Base-by-base conservation (phyloP, 2,329 filamentous ascomycete genomes). In the Clonostachys sp. region DNA sequence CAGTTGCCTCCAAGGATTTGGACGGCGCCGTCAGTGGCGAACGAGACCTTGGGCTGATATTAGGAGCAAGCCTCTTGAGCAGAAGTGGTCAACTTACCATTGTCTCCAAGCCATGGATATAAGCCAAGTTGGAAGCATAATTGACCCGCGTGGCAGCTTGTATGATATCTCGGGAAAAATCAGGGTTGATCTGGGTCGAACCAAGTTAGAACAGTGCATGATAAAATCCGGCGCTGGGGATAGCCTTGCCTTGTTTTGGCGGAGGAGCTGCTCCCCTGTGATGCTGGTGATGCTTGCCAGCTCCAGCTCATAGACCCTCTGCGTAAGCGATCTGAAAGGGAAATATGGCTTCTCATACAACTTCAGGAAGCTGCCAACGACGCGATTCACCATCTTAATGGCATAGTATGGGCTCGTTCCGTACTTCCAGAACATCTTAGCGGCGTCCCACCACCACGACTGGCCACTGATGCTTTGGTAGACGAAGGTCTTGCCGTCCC, bases 121-220 rank as follows among this genome's bases (percentile, higher is more conserved):
- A 72, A n/a, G 74, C 80, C 12, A 97, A 67, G 56, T 97, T 96
- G 44, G 91, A 89, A 1, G 88, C 94, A 67, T 96, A 99, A 65
- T 97, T 97, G 53, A 96, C 92, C 17, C 94, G 80, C 1, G 94
- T 96, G 48, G 84, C 87, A 2, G 92, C 89, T 67, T 97, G 92
- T 24, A 97, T 82, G 43, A 99, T 81, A 45, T 99, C 89, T 13
- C 81, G 80, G 0, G 84, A 75, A 61, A 95, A 97, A 1, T 72
- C 62, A 0, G 74, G 70, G 20, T 78, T 74, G 48, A 96, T 83
- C 58, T 83, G 36, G 12, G 5, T 12, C 33, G 14, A 33, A 38
- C 6, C 33, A 8, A 16, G 18, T 40, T 45, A 40, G 43, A 33
- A 36, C 6, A 12, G 13, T 6, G 10, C 16, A 24, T 20, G 24